phyloP scores from a whole-genome alignment of 768 basidiomycete genomes.

The Tubosaeta sp. region DNA sequence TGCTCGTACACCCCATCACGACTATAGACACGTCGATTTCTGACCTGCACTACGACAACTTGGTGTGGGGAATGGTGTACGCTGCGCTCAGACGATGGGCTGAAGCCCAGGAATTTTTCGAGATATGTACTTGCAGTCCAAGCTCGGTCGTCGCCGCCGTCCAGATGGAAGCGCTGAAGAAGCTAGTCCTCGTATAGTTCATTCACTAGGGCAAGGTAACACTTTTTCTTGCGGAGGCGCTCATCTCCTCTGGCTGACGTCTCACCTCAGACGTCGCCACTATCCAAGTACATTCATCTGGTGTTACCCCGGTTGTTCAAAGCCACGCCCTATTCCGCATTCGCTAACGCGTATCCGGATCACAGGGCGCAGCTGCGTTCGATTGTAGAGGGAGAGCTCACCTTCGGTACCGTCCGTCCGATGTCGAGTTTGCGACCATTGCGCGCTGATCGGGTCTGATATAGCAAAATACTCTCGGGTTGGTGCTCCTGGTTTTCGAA shows the following conservation, averaged over 20 bases:
- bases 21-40: conserved; percentile 55
- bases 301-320: conserved; percentile 60
- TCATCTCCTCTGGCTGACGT: not conserved
- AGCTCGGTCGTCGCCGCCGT: conserved; percentile 57
- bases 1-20: conserved; percentile 62
- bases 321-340: conserved; percentile 56
- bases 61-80: conserved; percentile 70
- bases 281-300: conserved; percentile 73
- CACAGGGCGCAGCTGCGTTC: conserved; percentile 41
- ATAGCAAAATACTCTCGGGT: conserved; percentile 71
- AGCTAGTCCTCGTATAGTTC: conserved; percentile 72
- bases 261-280: conserved; percentile 30
- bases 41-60: conserved; percentile 73
- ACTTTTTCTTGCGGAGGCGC: no score
- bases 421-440: not conserved
- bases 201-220: conserved; percentile 71
- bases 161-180: conserved; percentile 86
- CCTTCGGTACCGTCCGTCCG: conserved; percentile 49
- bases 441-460: conserved; percentile 5
- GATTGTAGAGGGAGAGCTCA: conserved; percentile 51
- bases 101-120: conserved; percentile 52
- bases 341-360: conserved; percentile 65
- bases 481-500: conserved; percentile 61
- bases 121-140: conserved; percentile 68
- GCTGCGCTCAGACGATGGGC: conserved; percentile 60